Percentiles rank a stretch among this genome's conserved stretches.
phyloP scores from a whole-genome alignment of 805 yeast species.

The Kodamaea hsintzibuensis region DNA sequence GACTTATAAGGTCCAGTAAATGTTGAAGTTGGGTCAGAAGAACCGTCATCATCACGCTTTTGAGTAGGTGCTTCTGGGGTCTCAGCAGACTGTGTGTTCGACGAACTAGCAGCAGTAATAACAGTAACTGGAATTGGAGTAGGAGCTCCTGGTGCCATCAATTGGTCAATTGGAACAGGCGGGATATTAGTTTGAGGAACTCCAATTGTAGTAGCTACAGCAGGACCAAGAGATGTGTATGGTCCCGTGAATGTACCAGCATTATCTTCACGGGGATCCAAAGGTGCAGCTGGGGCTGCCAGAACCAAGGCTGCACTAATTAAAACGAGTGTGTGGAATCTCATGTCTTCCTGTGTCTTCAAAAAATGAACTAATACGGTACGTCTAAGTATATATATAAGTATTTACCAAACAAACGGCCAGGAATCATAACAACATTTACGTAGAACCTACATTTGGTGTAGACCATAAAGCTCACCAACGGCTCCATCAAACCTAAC shows the following conservation, averaged over 20 bases:
- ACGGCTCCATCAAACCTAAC: neutral
- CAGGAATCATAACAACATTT: neutral
- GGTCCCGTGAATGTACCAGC: neutral
- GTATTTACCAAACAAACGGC: neutral
- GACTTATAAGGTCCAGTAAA: neutral
- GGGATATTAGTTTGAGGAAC: neutral
- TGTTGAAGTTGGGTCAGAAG: too few relatives aligned
- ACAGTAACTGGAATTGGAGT: neutral
- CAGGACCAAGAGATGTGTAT: neutral
- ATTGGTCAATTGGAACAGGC: neutral
- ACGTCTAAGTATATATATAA: neutral
- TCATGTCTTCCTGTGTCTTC: neutral
- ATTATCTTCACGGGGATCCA: neutral
- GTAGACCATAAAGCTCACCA: neutral
- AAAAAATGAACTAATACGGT: neutral
- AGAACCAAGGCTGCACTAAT: slow-evolving; percentile 5
- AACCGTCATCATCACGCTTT: too few relatives aligned
- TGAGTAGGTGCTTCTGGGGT: too few relatives aligned
- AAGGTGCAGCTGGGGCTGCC: slow-evolving; percentile 7
- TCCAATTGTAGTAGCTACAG: neutral
- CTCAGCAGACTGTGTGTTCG: neutral
- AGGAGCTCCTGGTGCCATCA: neutral
- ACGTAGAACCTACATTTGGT: neutral
- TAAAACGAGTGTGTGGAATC: slow-evolving; percentile 2
- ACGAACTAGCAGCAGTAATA: neutral